phyloP scores from a whole-genome alignment of 192 early-diverging fungal species.

The Mortierella claussenii region DNA sequence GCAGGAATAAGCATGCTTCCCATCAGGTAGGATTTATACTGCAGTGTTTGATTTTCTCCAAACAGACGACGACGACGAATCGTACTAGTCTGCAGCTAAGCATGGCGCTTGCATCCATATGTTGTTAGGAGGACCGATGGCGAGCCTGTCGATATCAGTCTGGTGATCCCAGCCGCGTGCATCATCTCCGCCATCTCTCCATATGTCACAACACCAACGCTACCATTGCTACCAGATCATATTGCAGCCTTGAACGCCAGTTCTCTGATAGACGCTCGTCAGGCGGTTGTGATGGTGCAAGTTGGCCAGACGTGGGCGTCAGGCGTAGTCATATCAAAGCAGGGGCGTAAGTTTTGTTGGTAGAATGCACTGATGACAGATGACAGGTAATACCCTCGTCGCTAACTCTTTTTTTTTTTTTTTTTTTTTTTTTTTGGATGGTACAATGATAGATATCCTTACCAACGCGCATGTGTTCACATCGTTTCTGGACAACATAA shows the following conservation, averaged over 20 bases:
- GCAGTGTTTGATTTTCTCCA: neutral
- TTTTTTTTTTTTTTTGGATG: neutral
- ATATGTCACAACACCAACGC: conserved; percentile 20
- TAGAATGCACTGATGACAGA: too few species aligned
- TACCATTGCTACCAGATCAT: conserved; percentile 29
- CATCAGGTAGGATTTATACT: conserved; percentile 27
- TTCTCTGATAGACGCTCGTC: conserved; percentile 34
- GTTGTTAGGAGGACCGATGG: conserved; percentile 49
- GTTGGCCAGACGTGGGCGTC: conserved; percentile 55
- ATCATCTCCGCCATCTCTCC: conserved; percentile 46
- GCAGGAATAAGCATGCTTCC: conserved; percentile 50
- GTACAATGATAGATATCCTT: conserved; percentile 36
- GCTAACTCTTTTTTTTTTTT: too few species aligned
- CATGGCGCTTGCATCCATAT: too few species aligned
- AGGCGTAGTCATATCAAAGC: conserved; percentile 45
- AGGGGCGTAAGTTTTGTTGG: conserved; percentile 50
- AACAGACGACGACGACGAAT: too few species aligned
- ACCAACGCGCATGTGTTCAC: conserved; percentile 55
- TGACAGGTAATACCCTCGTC: too few species aligned
- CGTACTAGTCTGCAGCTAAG: too few species aligned
- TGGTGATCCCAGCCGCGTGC: conserved; percentile 48
- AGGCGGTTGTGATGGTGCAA: conserved; percentile 52
- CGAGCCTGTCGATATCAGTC: conserved; percentile 52
- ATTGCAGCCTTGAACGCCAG: conserved; percentile 32
- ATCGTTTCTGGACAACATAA: conserved; percentile 49